phyloP scores from a whole-genome alignment of 2,329 filamentous ascomycete species.

The Zasmidium cellare region DNA sequence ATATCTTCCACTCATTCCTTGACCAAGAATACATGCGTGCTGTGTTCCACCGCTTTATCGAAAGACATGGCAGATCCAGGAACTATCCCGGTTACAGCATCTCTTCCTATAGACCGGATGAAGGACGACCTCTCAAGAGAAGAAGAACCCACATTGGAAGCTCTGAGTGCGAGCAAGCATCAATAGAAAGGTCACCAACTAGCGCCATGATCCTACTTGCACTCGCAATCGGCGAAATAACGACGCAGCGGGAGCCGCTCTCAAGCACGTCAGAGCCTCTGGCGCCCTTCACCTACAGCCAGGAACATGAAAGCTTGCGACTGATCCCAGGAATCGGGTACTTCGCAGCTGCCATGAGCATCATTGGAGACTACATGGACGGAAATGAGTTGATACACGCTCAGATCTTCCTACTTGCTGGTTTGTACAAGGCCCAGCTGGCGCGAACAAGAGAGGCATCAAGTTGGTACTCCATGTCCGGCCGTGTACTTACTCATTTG shows the following conservation, averaged over 20 bases:
- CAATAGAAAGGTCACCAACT: slow-evolving; percentile 47
- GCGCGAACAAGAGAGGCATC: slow-evolving; percentile 81
- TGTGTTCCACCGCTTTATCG: neutral
- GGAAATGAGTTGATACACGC: slow-evolving; percentile 77
- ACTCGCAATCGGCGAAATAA: slow-evolving; percentile 72
- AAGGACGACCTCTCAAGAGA: neutral
- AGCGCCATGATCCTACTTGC: slow-evolving; percentile 77
- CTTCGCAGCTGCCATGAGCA: slow-evolving; percentile 78
- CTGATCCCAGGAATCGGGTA: slow-evolving; percentile 74
- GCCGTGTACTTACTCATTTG: slow-evolving; percentile 64
- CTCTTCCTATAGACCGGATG: neutral
- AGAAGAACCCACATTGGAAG: neutral
- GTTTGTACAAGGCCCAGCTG: slow-evolving; percentile 82
- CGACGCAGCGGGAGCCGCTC: slow-evolving; percentile 11
- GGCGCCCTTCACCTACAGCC: neutral
- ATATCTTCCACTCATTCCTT: neutral
- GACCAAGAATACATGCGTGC: neutral
- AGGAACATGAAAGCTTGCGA: neutral
- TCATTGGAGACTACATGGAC: slow-evolving; percentile 75
- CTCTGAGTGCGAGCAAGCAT: neutral
- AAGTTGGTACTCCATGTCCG: slow-evolving; percentile 62
- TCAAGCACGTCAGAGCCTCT: neutral
- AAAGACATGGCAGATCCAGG: neutral
- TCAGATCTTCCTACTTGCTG: slow-evolving; percentile 78
- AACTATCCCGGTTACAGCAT: neutral